Evolutionary conservation across 345 rosid genomes (phyloP).

Genomic region (Psidium friedrichsthalianum): DNA sequence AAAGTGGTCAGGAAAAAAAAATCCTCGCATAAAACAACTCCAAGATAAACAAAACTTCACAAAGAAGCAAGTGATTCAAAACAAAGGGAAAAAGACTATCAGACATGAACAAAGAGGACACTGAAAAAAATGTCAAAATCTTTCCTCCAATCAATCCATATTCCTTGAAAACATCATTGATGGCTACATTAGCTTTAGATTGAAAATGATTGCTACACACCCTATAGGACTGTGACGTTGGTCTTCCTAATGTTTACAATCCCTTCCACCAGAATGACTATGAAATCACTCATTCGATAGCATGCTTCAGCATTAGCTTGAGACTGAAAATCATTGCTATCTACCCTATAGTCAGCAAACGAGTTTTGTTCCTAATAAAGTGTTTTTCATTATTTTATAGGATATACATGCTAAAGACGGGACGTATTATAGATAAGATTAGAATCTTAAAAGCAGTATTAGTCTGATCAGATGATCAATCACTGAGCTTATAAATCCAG

Average conservation of each 20-base stretch:
- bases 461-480: neutral
- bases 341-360: neutral
- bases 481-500: neutral
- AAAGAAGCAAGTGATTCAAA: neutral
- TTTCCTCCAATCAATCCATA: neutral
- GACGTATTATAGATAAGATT: neutral
- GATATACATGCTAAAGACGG: neutral
- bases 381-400: neutral
- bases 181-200: neutral
- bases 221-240: neutral
- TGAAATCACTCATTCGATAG: neutral
- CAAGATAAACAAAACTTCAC: neutral
- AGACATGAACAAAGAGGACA: neutral
- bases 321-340: neutral
- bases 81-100: neutral
- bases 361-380: neutral
- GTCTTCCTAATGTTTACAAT: neutral
- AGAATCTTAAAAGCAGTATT: neutral
- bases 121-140: neutral
- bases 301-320: neutral
- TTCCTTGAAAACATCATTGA: neutral
- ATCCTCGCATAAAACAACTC: neutral
- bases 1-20: neutral
- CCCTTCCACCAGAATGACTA: neutral
- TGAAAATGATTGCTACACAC: neutral